These are phyloP conservation scores for Aeschynomene evenia DNA, from an alignment of 306 rosid species.

Conservation along the genomic window DNA sequence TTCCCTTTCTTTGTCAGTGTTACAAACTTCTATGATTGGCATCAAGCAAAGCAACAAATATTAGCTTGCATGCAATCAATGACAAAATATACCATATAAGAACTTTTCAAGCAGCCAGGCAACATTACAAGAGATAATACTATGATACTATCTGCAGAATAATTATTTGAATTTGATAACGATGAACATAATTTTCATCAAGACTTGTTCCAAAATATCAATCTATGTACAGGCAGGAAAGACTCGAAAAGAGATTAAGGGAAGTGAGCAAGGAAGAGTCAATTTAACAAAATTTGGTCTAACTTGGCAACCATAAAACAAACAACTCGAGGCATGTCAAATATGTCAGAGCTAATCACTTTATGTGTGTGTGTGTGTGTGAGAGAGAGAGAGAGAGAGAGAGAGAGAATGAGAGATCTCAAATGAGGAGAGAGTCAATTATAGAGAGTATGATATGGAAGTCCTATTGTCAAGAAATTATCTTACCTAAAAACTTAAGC, in stretches of 20 bases:
- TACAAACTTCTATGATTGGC: not conserved
- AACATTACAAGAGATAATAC: conserved; percentile 3
- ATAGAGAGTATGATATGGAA: not conserved
- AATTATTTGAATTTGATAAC: conserved; percentile 14
- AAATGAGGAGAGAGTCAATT: not conserved
- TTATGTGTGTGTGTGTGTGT: not conserved
- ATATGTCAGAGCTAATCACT: not conserved
- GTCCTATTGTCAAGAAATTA: no score
- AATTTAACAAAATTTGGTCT: not conserved
- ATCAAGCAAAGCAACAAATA: conserved; percentile 14
- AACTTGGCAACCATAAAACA: conserved; percentile 1
- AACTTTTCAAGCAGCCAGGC: conserved; percentile 17
- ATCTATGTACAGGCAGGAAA: not conserved
- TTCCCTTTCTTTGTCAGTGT: not conserved
- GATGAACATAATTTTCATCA: conserved; percentile 12
- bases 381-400: not conserved
- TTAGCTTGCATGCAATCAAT: not conserved
- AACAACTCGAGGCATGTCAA: not conserved
- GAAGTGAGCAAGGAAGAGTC: not conserved
- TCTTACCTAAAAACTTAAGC: no score
- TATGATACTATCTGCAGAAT: not conserved
- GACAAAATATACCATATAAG: conserved; percentile 7
- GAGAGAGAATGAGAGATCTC: not conserved
- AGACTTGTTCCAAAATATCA: conserved; percentile 25
- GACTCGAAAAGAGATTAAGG: not conserved